These are phyloP conservation scores for Ananas comosus DNA, from an alignment of 176 grass and related monocot species.

Conservation along the genomic window DNA sequence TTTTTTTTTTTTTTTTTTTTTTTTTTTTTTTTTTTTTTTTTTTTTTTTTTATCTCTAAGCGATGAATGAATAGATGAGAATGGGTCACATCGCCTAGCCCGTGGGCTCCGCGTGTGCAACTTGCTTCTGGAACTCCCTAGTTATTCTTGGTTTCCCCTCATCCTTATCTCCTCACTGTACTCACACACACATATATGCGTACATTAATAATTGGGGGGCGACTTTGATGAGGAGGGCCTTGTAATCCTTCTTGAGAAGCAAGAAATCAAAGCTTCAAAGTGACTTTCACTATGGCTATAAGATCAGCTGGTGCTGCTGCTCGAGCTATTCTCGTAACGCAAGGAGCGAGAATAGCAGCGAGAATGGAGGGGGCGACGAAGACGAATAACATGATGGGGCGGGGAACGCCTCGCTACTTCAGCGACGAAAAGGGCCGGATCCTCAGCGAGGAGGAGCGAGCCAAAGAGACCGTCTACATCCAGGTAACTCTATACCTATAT, in stretches of 20 bases:
- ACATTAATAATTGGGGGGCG: too few species aligned
- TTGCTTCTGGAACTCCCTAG: too few species aligned
- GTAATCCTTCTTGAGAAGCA: background rate
- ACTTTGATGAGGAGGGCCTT: too few species aligned
- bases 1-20: too few species aligned
- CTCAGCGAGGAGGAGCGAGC: constrained; percentile 86
- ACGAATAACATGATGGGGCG: background rate
- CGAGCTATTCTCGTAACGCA: constrained; percentile 8
- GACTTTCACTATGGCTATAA: constrained; percentile 32
- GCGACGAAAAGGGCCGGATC: constrained; percentile 50
- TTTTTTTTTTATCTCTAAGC: too few species aligned
- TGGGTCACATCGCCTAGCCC: too few species aligned
- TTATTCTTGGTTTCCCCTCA: too few species aligned
- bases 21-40: too few species aligned
- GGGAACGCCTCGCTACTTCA: constrained; percentile 46
- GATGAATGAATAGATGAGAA: too few species aligned
- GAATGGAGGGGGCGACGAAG: constrained; percentile 15
- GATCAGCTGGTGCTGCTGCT: constrained; percentile 8
- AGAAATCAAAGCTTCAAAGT: background rate
- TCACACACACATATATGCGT: too few species aligned
- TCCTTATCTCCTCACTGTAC: too few species aligned
- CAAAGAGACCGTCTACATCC: constrained; percentile 76
- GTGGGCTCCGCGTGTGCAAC: too few species aligned
- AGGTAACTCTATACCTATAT: constrained; percentile 16
- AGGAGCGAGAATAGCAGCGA: constrained; percentile 11